Conservation (phyloP, 805 yeast genomes). For the Yarrowia sp. region DNA sequence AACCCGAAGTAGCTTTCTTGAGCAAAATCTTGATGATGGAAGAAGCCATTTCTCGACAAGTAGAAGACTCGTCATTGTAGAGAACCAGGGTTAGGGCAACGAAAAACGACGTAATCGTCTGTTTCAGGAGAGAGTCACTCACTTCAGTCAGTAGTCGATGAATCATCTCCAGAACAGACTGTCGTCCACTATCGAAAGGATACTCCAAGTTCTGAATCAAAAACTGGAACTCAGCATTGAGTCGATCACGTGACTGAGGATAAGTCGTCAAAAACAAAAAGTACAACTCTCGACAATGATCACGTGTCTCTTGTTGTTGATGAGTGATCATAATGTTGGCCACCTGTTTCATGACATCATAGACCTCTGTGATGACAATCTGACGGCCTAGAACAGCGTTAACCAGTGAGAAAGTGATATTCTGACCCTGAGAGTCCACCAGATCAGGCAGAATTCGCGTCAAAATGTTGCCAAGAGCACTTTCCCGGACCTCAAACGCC, state of each 20-base stretch:
- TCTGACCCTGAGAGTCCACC: slow-evolving; percentile 85
- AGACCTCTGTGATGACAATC: slow-evolving; percentile 79
- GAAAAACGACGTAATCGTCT: slow-evolving; percentile 62
- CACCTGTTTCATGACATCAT: slow-evolving; percentile 80
- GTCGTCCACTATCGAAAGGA: slow-evolving; percentile 81
- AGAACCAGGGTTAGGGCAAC: slow-evolving; percentile 75
- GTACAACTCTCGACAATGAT: slow-evolving; percentile 77
- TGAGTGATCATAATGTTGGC: slow-evolving; percentile 85
- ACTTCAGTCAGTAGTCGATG: slow-evolving; percentile 68
- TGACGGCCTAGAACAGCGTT: slow-evolving; percentile 74
- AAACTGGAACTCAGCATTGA: slow-evolving; percentile 79
- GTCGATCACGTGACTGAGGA: slow-evolving; percentile 84
- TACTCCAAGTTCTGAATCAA: slow-evolving; percentile 78
- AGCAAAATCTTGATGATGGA: slow-evolving; percentile 57
- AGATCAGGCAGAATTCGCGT: slow-evolving; percentile 78
- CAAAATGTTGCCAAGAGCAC: slow-evolving; percentile 70
- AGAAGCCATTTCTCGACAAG: slow-evolving; percentile 82
- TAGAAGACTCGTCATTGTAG: slow-evolving; percentile 71
- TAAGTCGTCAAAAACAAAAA: slow-evolving; percentile 87
- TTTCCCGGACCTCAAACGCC: slow-evolving; percentile 62
- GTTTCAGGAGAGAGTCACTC: slow-evolving; percentile 51
- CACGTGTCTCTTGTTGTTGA: slow-evolving; percentile 78
- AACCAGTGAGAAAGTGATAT: slow-evolving; percentile 80
- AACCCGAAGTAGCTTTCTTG: slow-evolving; percentile 33
- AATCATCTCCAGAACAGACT: slow-evolving; percentile 85